Evolutionary conservation across 257 asterid genomes (phyloP), one percentile per base, ranked within the genome.

Genomic region (Leonotis leonurus): DNA sequence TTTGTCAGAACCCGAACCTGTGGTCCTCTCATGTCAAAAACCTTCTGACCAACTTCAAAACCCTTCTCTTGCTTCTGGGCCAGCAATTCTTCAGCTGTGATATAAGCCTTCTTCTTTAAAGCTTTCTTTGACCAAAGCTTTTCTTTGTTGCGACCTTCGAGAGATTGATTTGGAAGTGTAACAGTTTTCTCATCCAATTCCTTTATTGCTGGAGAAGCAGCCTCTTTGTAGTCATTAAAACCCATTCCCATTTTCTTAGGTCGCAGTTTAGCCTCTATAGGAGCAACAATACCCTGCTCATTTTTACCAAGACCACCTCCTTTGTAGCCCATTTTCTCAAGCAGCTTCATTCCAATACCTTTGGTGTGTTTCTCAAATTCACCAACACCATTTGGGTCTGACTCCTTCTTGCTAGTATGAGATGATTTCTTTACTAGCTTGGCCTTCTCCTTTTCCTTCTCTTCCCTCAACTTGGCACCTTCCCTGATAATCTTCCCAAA

Each of bases 261-360:
- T 22, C 93, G 90, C 63, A 86, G 32, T 80, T 80, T 86, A 3
- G 83, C 88, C 75, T 86, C 96, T 22, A 88, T 70, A 2, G 97
- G 98, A 68, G 90, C 89, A 22, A 78, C 22, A 49, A 86, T 89
- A 20, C 98, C 98, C 81, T 88, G 98, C 53, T 70, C 59, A 56
- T 89, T 81, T 77, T 80, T 92, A 57, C 98, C 98, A 68, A 92
- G 90, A 26, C 97, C 97, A 20, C 97, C 98, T 69, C 97, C 98
- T 73, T 64, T 81, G 61, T 88, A 88, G 14, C 98, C 98, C 97
- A 88, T 92, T 83, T 80, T 86, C 77, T 74, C 90, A 37, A 92
- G 83, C 81, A 92, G 67, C 73, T 73, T 86, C 87, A 51, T 3
- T 55, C 96, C 97, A 65, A 86, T 81, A 24, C 98, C 96, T 60